phyloP scores from a whole-genome alignment of 768 basidiomycete genomes.

The Piloderma croceum region DNA sequence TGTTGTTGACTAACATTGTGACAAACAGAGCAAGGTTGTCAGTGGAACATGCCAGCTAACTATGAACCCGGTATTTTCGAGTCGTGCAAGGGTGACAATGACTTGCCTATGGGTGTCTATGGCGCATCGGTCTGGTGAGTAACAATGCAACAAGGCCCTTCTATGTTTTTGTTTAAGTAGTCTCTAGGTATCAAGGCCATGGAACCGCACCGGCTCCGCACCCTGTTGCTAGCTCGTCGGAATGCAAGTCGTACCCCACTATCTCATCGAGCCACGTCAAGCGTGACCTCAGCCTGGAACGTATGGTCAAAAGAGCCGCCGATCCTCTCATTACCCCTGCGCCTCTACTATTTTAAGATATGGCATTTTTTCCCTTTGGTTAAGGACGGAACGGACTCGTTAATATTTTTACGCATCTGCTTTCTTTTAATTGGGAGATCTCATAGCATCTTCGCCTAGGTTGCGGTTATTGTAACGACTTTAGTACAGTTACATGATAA shows the following conservation, averaged over 20 bases:
- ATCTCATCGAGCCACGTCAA: constrained; percentile 24
- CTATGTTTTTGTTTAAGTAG: background rate
- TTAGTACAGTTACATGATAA: no score
- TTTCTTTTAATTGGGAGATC: no score
- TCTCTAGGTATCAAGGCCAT: constrained; percentile 42
- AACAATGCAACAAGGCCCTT: no score
- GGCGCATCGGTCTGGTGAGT: constrained; percentile 59
- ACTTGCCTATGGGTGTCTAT: constrained; percentile 64
- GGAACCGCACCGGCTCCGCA: constrained; percentile 51
- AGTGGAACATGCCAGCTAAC: constrained; percentile 68
- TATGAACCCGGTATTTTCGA: constrained; percentile 59
- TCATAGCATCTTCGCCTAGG: no score
- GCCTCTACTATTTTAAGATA: no score
- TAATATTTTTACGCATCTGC: no score
- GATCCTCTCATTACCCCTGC: background rate
- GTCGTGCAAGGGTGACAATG: constrained; percentile 50
- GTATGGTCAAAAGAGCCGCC: background rate
- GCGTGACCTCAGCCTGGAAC: background rate
- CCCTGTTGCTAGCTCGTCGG: constrained; percentile 55
- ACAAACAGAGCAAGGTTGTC: constrained; percentile 23
- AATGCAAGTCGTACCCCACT: constrained; percentile 44
- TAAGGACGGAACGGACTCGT: no score
- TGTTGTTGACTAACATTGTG: background rate
- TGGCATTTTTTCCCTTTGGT: no score
- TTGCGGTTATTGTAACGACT: no score